phyloP scores from a whole-genome alignment of 106 monocot genomes.

The Amphibolis antarctica region DNA sequence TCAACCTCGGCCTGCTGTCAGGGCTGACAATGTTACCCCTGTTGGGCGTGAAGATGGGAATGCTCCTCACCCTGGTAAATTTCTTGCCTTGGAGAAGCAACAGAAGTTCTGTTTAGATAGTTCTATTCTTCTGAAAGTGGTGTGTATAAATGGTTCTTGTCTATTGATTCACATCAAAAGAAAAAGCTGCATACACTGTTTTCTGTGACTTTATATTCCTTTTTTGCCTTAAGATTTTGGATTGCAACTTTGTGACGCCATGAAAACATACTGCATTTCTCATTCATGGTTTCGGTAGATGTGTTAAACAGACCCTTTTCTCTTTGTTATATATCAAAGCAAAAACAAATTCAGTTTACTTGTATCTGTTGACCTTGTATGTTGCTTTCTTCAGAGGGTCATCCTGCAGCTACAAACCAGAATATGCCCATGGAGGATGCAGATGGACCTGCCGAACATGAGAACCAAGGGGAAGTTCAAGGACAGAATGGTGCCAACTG shows the following conservation, averaged over 20 bases:
- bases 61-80: constrained; percentile 34
- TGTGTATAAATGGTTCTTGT: no score
- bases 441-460: constrained; percentile 13
- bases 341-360: neutral
- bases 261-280: no score
- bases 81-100: neutral
- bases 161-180: no score
- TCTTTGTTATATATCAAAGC: no score
- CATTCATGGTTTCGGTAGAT: no score
- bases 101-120: neutral
- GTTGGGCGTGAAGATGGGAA: constrained; percentile 19
- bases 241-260: no score
- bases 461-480: constrained; percentile 19
- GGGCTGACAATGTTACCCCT: constrained; percentile 24
- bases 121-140: no score
- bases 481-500: constrained; percentile 27
- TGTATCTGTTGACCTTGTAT: neutral
- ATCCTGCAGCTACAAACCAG: constrained; percentile 26
- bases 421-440: constrained; percentile 17
- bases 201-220: neutral
- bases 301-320: no score
- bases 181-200: neutral
- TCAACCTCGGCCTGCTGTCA: constrained; percentile 23
- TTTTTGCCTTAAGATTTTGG: neutral
- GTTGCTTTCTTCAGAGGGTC: constrained; percentile 29